Evolutionary conservation across 768 basidiomycete genomes (phyloP).

Genomic region (Suillus hirtellus): DNA sequence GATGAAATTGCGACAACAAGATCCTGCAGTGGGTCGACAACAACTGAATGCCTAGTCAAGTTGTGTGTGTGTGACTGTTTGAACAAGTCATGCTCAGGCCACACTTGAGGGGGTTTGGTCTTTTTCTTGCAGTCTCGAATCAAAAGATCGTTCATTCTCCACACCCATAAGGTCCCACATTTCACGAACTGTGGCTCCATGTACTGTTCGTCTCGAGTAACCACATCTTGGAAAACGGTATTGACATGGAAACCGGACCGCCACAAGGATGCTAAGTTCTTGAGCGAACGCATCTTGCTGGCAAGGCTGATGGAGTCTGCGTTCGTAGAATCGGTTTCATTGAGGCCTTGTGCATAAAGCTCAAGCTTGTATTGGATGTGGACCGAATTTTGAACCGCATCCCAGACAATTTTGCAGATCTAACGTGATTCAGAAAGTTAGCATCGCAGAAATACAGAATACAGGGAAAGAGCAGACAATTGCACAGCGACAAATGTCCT

Average conservation of each 20-base stretch:
- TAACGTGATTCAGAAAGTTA: background rate
- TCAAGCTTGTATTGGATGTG: constrained; percentile 2
- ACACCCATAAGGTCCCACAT: constrained; percentile 4
- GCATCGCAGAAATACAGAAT: background rate
- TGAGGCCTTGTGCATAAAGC: background rate
- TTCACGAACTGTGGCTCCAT: background rate
- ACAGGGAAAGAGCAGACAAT: background rate
- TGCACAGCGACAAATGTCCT: background rate
- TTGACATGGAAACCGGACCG: background rate
- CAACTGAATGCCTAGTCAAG: background rate
- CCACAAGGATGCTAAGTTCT: constrained; percentile 1
- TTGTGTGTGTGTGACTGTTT: background rate
- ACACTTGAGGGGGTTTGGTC: background rate
- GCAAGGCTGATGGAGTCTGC: background rate
- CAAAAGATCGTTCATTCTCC: background rate
- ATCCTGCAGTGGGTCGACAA: constrained; percentile 1
- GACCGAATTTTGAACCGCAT: background rate
- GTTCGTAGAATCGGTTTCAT: too few species aligned
- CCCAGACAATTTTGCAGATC: background rate
- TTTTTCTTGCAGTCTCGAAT: background rate
- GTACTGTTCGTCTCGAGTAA: background rate
- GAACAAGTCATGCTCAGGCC: background rate
- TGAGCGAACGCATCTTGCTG: background rate
- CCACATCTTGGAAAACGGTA: background rate
- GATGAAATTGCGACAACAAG: background rate